Conservation (phyloP, 164 flowering plant genomes). For the Buxus sempervirens region DNA sequence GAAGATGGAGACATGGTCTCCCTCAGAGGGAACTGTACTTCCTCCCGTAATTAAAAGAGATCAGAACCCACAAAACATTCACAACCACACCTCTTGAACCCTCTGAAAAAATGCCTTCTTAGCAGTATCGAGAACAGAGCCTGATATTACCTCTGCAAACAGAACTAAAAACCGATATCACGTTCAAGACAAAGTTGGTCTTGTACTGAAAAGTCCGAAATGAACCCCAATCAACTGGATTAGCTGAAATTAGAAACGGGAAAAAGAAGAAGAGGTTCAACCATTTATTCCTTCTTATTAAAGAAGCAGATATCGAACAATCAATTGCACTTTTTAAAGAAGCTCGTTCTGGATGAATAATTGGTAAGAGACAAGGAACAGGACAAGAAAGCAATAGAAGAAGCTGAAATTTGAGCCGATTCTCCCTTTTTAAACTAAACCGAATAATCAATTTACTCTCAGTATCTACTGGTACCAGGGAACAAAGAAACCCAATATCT, state of each 20-base stretch:
- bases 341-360: too few species aligned
- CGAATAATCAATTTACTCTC: neutral
- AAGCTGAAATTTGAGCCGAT: neutral
- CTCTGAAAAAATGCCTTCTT: neutral
- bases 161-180: neutral
- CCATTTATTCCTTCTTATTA: neutral
- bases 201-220: neutral
- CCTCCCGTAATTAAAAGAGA: conserved; percentile 3
- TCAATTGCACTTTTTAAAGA: too few species aligned
- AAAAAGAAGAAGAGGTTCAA: neutral
- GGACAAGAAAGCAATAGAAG: neutral
- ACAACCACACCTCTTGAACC: neutral
- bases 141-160: neutral
- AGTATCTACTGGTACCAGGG: neutral
- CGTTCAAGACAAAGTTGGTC: neutral
- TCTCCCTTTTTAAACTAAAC: neutral
- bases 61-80: neutral
- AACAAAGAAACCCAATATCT: neutral
- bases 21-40: conserved; percentile 21
- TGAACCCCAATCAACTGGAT: neutral
- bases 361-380: too few species aligned
- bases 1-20: conserved; percentile 51
- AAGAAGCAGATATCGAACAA: too few species aligned
- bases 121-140: neutral
- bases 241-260: neutral